Evolutionary conservation across 208 protist species (phyloP).

Genomic region (Acanthamoeba lenticulata): DNA sequence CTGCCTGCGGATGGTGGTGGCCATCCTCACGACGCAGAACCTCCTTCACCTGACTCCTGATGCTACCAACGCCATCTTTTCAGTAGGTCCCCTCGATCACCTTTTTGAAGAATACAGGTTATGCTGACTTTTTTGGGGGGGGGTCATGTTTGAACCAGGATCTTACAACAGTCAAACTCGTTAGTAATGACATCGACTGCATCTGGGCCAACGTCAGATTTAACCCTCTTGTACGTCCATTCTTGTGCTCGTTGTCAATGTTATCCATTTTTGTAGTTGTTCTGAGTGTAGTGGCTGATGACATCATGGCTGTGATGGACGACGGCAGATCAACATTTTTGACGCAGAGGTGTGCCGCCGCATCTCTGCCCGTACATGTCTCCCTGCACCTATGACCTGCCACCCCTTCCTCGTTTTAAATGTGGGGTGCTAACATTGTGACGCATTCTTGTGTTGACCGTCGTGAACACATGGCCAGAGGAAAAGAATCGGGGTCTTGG

Average conservation of each 20-base stretch:
- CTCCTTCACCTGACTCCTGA: background rate
- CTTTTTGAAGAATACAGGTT: background rate
- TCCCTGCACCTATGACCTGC: background rate
- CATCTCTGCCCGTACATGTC: background rate
- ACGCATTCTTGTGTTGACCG: no score
- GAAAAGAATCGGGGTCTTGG: background rate
- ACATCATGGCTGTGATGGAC: no score
- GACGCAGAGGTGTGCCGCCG: background rate
- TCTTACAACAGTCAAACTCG: background rate
- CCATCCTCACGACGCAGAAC: background rate
- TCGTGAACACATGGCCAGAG: background rate
- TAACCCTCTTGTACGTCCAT: background rate
- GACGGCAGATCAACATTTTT: background rate
- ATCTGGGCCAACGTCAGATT: background rate
- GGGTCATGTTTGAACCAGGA: background rate
- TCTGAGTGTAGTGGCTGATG: no score
- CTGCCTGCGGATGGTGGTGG: background rate
- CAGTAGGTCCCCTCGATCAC: background rate
- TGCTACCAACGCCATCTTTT: background rate
- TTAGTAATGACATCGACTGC: background rate
- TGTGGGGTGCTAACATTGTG: background rate
- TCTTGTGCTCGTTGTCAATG: background rate
- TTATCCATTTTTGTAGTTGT: background rate
- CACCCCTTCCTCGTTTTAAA: no score
- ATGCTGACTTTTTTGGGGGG: background rate